Percentiles rank a stretch among this genome's conserved stretches.
Evolutionary conservation across 768 basidiomycete genomes (phyloP).

Genomic region (Suillus discolor): DNA sequence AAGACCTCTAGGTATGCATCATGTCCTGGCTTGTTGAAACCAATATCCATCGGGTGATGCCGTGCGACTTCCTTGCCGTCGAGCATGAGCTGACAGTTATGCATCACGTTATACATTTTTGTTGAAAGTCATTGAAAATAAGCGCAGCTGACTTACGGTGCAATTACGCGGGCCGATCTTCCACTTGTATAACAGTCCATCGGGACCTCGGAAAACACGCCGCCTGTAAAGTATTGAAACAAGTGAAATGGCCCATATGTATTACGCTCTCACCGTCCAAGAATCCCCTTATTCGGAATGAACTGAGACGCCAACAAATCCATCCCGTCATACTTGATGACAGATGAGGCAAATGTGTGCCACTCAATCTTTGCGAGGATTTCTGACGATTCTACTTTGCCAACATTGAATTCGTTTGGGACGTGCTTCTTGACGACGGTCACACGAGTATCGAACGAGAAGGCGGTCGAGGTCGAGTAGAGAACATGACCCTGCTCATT

Average conservation of each 20-base stretch:
- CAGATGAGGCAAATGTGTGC: constrained; percentile 21
- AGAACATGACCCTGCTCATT: constrained; percentile 15
- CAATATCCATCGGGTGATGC: neutral
- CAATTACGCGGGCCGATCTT: constrained; percentile 8
- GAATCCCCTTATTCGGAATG: constrained; percentile 12
- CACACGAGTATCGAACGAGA: constrained; percentile 10
- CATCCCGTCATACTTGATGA: constrained; percentile 26
- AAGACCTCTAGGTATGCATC: constrained; percentile 28
- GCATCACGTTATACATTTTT: neutral
- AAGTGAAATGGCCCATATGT: neutral
- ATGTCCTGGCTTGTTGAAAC: constrained; percentile 5
- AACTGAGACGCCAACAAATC: constrained; percentile 21
- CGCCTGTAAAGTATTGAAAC: neutral
- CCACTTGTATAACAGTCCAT: constrained; percentile 12
- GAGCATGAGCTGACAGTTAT: constrained; percentile 1
- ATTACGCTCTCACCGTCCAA: constrained; percentile 7
- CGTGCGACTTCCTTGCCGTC: neutral
- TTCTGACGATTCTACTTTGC: constrained; percentile 21
- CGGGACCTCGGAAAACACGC: constrained; percentile 12
- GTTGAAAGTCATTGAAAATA: neutral
- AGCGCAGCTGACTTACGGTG: constrained; percentile 4
- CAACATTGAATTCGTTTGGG: constrained; percentile 10
- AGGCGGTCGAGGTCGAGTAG: constrained; percentile 17
- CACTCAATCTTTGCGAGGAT: constrained; percentile 31
- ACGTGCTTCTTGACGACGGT: constrained; percentile 14